phyloP scores from a whole-genome alignment of 345 rosid genomes.

The Moricandia arvensis region DNA sequence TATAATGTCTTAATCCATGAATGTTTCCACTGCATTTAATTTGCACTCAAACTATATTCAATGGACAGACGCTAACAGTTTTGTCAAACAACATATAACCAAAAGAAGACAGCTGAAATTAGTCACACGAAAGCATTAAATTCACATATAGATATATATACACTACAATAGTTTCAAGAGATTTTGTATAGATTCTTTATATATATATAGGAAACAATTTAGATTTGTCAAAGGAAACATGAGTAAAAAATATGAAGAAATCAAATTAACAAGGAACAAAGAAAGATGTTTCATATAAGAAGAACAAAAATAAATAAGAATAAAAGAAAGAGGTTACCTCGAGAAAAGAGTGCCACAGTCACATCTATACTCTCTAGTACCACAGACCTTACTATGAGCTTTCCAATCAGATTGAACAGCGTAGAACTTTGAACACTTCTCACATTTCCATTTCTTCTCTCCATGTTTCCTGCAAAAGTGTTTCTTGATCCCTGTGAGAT shows the following conservation, averaged over 20 bases:
- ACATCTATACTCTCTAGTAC: slow-evolving; percentile 45
- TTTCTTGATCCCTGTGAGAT: slow-evolving; percentile 45
- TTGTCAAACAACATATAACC: slow-evolving; percentile 25
- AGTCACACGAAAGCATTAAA: slow-evolving; percentile 20
- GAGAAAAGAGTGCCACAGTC: slow-evolving; percentile 46
- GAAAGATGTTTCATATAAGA: slow-evolving; percentile 9
- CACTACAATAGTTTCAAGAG: not conserved
- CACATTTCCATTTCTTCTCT: slow-evolving; percentile 46
- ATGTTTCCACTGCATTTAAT: slow-evolving; percentile 44
- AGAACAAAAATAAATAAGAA: not conserved
- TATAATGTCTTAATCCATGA: slow-evolving; percentile 33
- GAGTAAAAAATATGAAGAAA: not conserved
- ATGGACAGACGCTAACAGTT: slow-evolving; percentile 29
- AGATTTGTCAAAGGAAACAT: slow-evolving; percentile 7
- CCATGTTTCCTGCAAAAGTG: slow-evolving; percentile 44
- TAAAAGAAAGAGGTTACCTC: slow-evolving; percentile 20
- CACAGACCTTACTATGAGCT: slow-evolving; percentile 44
- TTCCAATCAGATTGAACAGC: slow-evolving; percentile 46
- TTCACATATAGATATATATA: not conserved
- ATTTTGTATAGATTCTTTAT: not conserved
- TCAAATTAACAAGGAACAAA: not conserved
- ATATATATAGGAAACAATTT: slow-evolving; percentile 1
- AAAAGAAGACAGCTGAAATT: slow-evolving; percentile 14
- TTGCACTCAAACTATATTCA: slow-evolving; percentile 38
- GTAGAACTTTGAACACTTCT: slow-evolving; percentile 41